Evolutionary conservation across 2,329 filamentous ascomycete genomes (phyloP).

Genomic region (Scedosporium boydii): DNA sequence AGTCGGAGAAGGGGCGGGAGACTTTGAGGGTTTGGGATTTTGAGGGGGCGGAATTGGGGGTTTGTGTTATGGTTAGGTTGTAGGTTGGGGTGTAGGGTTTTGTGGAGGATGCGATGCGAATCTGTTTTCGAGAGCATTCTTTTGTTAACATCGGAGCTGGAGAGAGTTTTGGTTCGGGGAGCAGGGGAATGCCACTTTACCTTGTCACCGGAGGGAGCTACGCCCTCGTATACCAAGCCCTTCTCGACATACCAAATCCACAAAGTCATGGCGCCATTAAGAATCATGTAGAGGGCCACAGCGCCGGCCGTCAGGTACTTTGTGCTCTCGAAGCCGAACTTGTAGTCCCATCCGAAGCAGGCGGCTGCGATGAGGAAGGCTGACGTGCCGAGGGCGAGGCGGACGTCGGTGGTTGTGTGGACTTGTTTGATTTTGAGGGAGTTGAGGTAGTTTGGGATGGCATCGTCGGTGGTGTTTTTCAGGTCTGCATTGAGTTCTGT

Average conservation of each 20-base stretch:
- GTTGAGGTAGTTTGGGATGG: constrained; percentile 86
- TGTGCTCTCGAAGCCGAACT: constrained; percentile 77
- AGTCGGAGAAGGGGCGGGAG: constrained; percentile 57
- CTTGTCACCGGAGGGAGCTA: constrained; percentile 54
- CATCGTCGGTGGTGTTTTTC: constrained; percentile 94
- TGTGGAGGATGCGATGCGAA: constrained; percentile 61
- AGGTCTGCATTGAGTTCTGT: constrained; percentile 52
- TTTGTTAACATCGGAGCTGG: constrained; percentile 10
- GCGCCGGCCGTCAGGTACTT: constrained; percentile 73
- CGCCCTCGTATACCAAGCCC: constrained; percentile 71
- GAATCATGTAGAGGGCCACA: constrained; percentile 65
- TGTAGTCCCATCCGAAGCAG: constrained; percentile 88
- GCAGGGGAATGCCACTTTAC: constrained; percentile 26
- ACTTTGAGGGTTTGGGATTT: constrained; percentile 40
- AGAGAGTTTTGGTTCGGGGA: not conserved
- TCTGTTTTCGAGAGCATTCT: constrained; percentile 30
- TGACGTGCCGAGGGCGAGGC: constrained; percentile 71
- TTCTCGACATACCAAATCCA: constrained; percentile 84
- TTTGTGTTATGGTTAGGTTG: constrained; percentile 56
- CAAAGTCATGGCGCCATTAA: constrained; percentile 69
- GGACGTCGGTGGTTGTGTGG: constrained; percentile 71
- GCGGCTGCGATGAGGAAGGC: constrained; percentile 72
- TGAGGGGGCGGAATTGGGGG: constrained; percentile 21
- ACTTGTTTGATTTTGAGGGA: constrained; percentile 76
- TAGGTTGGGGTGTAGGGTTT: constrained; percentile 80